Conservation (phyloP, 345 rosid genomes). For the Populus ilicifolia region DNA sequence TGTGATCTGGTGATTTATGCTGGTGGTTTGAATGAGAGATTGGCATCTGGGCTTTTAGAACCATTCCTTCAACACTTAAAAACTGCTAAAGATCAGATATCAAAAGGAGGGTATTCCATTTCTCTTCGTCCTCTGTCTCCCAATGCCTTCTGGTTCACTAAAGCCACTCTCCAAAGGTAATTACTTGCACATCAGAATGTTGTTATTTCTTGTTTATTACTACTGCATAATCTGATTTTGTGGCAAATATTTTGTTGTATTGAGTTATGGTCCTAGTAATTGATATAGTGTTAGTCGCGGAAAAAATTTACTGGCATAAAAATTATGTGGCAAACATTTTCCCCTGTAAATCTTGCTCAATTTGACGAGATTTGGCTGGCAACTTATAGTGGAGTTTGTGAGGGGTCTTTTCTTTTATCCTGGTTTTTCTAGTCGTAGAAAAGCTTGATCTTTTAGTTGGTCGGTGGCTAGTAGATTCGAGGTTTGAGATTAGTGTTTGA, state of each 20-base stretch:
- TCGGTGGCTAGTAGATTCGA: neutral
- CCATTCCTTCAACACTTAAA: slow-evolving; percentile 82
- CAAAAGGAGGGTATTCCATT: slow-evolving; percentile 86
- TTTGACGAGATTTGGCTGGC: neutral
- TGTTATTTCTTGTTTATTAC: neutral
- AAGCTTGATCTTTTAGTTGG: neutral
- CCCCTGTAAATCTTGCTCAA: neutral
- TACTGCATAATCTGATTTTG: neutral
- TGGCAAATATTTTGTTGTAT: neutral
- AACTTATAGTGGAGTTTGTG: neutral
- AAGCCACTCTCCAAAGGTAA: slow-evolving; percentile 84
- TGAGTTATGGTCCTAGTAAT: neutral
- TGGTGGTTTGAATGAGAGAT: slow-evolving; percentile 70
- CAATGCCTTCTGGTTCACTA: slow-evolving; percentile 74
- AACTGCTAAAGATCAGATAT: slow-evolving; percentile 78
- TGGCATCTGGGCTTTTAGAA: slow-evolving; percentile 79
- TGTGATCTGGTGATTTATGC: slow-evolving; percentile 85
- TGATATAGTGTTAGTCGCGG: neutral
- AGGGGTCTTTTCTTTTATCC: neutral
- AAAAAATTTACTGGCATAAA: neutral
- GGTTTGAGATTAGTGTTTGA: neutral
- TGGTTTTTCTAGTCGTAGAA: neutral
- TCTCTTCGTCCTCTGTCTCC: slow-evolving; percentile 58
- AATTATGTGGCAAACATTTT: neutral
- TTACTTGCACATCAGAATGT: neutral